Evolutionary conservation across 768 basidiomycete genomes (phyloP), one percentile per base, ranked within the genome.

Genomic region (Chlorophyllum brunneum): DNA sequence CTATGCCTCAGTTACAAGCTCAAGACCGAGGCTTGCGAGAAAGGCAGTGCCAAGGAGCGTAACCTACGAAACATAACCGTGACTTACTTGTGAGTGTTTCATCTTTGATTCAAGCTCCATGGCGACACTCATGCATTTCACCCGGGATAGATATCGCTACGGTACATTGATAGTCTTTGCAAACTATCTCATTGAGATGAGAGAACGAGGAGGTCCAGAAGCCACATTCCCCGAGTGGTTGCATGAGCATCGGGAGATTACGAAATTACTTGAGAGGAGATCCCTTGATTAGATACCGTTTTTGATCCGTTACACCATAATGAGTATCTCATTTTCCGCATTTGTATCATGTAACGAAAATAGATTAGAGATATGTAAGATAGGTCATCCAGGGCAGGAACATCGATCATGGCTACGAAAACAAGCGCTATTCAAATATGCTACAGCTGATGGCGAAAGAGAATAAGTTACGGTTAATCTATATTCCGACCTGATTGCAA

Each of bases 151-250:
- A 55, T 90, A 88, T 64, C 86, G 87, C 56, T 97, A 98, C 62
- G 95, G 89, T 5, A 85, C 90, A 3, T 75, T 97, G 29, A 95
- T 98, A 59, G 92, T 92, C 4, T 91, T 99, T 54, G 88, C 97
- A 42, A 94, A 97, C 65, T 98, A 95, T 66, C 76, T 98, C 58
- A 84, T 98, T 47, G 93, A 95, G 67, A 72, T 72, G 59, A 69
- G 70, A 27, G 70, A 70, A 43, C 64, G 63, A 10, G 65, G 64
- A 37, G 63, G 59, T 3, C 56, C 67, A 4, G 62, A 70, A 43
- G 68, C 70, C 8, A 81, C 84, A 2, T 95, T 97, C 70, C 83
- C 89, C 2, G 77, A 76, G 37, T 95, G 94, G 94, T 74, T 95
- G 49, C 76, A 73, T 45, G 85, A 88, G 63, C 91, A 82, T 62